A percentile compares a stretch with the other conserved stretches of the same genome.
These are phyloP conservation scores for Cicer judaicum DNA, from an alignment of 306 rosid species.

Conservation along the genomic window DNA sequence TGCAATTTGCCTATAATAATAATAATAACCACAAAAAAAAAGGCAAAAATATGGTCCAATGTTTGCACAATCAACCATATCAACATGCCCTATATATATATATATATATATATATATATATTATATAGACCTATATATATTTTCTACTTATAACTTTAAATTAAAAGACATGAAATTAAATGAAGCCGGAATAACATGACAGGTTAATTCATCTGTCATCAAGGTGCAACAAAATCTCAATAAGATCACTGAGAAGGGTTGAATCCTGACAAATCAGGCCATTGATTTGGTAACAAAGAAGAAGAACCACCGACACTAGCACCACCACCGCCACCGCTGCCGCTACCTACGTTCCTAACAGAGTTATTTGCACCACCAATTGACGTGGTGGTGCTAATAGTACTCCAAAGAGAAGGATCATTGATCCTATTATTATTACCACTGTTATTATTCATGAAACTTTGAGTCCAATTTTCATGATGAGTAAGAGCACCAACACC, in stretches of 20 bases:
- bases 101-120: not conserved
- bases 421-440: not conserved
- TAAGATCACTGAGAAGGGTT: conserved; percentile 49
- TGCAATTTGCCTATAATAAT: conserved; percentile 16
- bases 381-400: conserved; percentile 47
- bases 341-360: conserved; percentile 4
- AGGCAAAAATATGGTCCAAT: conserved; percentile 28
- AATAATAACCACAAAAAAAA: not conserved
- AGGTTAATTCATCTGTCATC: not conserved
- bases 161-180: conserved; percentile 18
- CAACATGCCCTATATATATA: conserved; percentile 16
- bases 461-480: conserved; percentile 48
- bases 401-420: conserved; percentile 55
- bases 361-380: conserved; percentile 3
- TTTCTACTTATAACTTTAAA: not conserved
- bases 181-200: conserved; percentile 19
- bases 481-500: not conserved
- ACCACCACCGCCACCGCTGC: not conserved
- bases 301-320: conserved; percentile 4
- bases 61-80: conserved; percentile 30
- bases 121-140: conserved; percentile 24
- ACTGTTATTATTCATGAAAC: conserved; percentile 41
- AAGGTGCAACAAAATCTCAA: conserved; percentile 5
- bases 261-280: conserved; percentile 54
- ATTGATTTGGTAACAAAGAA: conserved; percentile 48